These are phyloP conservation scores for Peterozyma xylosa DNA, from an alignment of 805 yeast species.

Conservation along the genomic window DNA sequence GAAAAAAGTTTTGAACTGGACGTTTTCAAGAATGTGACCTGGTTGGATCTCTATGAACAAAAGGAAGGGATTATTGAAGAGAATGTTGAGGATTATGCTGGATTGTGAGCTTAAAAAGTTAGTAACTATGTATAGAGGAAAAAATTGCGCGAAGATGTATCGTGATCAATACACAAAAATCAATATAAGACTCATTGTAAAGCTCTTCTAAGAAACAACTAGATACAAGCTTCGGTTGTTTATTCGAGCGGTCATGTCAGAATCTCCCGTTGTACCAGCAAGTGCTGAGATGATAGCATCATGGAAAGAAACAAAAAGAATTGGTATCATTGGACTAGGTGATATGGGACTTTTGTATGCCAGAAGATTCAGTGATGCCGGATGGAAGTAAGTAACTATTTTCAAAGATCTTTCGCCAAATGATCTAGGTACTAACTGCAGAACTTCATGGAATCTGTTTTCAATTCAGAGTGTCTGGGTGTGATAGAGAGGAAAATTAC, in stretches of 20 bases:
- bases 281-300: slow-evolving; percentile 11
- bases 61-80: slow-evolving; percentile 50
- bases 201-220: too few species aligned
- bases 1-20: slow-evolving; percentile 11
- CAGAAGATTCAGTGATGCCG: slow-evolving; percentile 63
- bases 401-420: background rate
- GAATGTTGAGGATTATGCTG: slow-evolving; percentile 19
- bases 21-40: slow-evolving; percentile 40
- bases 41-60: slow-evolving; percentile 66
- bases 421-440: background rate
- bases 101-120: background rate
- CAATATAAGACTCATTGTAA: background rate
- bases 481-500: slow-evolving; percentile 69
- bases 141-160: too few species aligned
- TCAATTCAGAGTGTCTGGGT: slow-evolving; percentile 55
- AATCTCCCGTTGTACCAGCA: background rate
- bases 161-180: too few species aligned
- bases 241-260: too few species aligned
- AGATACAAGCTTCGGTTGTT: too few species aligned
- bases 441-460: background rate
- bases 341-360: slow-evolving; percentile 96
- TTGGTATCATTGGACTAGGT: slow-evolving; percentile 94
- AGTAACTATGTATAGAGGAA: too few species aligned
- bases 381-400: slow-evolving; percentile 48
- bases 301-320: slow-evolving; percentile 40